These are phyloP conservation scores for Phytopythium chamaehyphon DNA, from an alignment of 352 stramenopile species.

Conservation along the genomic window DNA sequence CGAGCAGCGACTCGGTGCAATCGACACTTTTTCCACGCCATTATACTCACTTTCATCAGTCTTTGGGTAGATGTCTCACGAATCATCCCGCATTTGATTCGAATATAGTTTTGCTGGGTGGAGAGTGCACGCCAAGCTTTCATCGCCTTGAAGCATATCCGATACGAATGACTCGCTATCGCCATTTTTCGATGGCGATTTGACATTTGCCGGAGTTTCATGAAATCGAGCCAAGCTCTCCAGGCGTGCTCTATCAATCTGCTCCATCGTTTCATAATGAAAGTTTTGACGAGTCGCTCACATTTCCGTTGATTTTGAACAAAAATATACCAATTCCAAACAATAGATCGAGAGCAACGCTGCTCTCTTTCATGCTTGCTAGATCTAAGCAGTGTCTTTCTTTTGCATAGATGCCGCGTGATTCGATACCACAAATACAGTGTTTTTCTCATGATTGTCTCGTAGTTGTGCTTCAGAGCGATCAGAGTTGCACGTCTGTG, in stretches of 20 bases:
- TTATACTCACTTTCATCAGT: not conserved
- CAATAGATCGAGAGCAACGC: not conserved
- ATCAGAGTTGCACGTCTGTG: not conserved
- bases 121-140: no score
- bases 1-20: not conserved
- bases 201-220: not conserved
- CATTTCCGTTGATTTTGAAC: not conserved
- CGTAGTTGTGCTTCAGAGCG: slow-evolving; percentile 1
- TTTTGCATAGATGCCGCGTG: not conserved
- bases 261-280: not conserved
- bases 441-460: not conserved
- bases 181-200: no score
- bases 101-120: no score
- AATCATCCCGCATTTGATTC: no score
- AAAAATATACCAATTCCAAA: slow-evolving; percentile 3
- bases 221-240: not conserved
- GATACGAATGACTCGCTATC: no score
- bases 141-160: no score
- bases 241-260: not conserved
- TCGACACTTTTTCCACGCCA: not conserved
- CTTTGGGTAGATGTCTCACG: no score
- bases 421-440: slow-evolving; percentile 1
- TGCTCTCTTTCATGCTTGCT: not conserved
- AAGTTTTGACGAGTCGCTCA: not conserved
- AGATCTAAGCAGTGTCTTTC: not conserved